Conservation (phyloP, 2,329 filamentous ascomycete genomes). For the Botryotinia convoluta region DNA sequence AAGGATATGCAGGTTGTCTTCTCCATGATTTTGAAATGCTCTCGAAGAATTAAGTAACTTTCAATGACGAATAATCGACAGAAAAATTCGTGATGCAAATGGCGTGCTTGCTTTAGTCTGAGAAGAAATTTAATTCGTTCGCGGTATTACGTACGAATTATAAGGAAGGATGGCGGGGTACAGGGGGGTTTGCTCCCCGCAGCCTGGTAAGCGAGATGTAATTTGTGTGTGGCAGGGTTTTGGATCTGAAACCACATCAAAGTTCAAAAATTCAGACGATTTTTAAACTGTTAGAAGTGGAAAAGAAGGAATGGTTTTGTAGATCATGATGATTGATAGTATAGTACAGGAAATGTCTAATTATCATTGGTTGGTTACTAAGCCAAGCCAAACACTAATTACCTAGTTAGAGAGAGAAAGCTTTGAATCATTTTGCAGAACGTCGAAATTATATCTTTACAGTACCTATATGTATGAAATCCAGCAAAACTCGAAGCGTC, state of each 20-base stretch:
- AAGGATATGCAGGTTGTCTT: not conserved
- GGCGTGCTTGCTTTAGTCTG: not conserved
- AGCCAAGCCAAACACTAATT: not conserved
- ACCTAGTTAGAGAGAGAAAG: not conserved
- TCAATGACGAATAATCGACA: not conserved
- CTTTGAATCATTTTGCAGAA: not conserved
- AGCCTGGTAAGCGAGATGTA: not conserved
- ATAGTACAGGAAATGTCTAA: not conserved
- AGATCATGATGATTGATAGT: not conserved
- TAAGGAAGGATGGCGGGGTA: not conserved
- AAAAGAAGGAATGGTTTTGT: not conserved
- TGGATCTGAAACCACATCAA: not conserved
- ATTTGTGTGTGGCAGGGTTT: not conserved
- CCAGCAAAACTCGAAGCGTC: not conserved
- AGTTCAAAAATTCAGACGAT: not conserved
- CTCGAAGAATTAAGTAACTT: not conserved
- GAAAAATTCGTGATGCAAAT: constrained; percentile 3
- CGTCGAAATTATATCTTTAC: not conserved
- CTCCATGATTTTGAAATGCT: not conserved
- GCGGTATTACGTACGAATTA: not conserved
- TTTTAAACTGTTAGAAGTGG: not conserved
- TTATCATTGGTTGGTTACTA: not conserved
- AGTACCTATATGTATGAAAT: not conserved
- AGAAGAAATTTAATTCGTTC: not conserved
- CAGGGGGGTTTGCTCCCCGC: not conserved